Percentiles rank a stretch among this genome's conserved stretches.
These are phyloP conservation scores for Diaporthe eres DNA, from an alignment of 2,329 filamentous ascomycete genomes.

Conservation along the genomic window DNA sequence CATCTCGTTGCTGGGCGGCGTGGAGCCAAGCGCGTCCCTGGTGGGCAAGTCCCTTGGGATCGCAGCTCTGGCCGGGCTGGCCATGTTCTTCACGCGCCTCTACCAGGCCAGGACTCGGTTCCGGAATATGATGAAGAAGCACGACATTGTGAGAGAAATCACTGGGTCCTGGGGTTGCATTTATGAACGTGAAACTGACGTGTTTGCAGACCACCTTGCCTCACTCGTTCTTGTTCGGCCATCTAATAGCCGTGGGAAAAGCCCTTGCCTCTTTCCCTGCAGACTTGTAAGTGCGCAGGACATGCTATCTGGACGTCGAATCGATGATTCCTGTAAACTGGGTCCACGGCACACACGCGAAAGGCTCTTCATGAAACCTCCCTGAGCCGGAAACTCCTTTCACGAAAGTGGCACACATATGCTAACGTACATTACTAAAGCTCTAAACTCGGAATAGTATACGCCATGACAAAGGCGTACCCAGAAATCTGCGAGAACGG, in stretches of 20 bases:
- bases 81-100: slow-evolving; percentile 47
- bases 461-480: slow-evolving; percentile 45
- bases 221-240: slow-evolving; percentile 54
- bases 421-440: not conserved
- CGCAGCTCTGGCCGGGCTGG: slow-evolving; percentile 21
- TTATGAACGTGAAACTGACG: not conserved
- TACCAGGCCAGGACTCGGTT: slow-evolving; percentile 48
- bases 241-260: slow-evolving; percentile 48
- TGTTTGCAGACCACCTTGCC: slow-evolving; percentile 50
- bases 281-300: slow-evolving; percentile 46
- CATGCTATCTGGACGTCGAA: slow-evolving; percentile 42
- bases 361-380: not conserved
- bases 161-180: too few species aligned
- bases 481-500: slow-evolving; percentile 49
- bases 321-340: too few species aligned
- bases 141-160: slow-evolving; percentile 47
- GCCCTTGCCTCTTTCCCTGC: slow-evolving; percentile 47
- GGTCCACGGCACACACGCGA: not conserved
- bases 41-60: slow-evolving; percentile 11
- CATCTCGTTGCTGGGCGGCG: not conserved
- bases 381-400: too few species aligned
- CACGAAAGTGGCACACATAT: not conserved
- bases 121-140: slow-evolving; percentile 44
- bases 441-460: slow-evolving; percentile 3
- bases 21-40: slow-evolving; percentile 7